Evolutionary conservation across 805 yeast species (phyloP).

Genomic region (Novakomyces olei): DNA sequence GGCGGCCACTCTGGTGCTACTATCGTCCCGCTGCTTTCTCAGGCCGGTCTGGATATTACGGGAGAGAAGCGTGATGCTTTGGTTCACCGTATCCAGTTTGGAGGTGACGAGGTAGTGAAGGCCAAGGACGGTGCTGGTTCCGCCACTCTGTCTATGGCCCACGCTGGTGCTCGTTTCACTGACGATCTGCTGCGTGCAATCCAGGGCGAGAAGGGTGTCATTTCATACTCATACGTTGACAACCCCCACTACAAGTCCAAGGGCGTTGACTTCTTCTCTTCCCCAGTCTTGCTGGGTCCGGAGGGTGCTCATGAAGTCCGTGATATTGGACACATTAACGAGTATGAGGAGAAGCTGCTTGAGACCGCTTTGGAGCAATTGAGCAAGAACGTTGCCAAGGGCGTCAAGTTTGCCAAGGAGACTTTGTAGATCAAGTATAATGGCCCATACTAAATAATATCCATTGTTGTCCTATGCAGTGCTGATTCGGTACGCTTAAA

Average conservation of each 20-base stretch:
- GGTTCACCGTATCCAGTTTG: constrained; percentile 78
- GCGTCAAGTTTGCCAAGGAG: constrained; percentile 76
- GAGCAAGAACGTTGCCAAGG: constrained; percentile 80
- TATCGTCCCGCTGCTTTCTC: constrained; percentile 81
- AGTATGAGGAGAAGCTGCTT: constrained; percentile 69
- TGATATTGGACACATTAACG: constrained; percentile 43
- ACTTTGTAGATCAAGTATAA: no score
- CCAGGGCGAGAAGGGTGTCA: constrained; percentile 24
- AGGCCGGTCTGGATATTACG: constrained; percentile 33
- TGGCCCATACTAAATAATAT: no score
- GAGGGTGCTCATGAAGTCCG: constrained; percentile 50
- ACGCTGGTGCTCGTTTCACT: constrained; percentile 65
- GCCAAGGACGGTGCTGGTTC: constrained; percentile 91
- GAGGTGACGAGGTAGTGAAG: constrained; percentile 88
- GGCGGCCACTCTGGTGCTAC: constrained; percentile 98
- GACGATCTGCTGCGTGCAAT: constrained; percentile 11
- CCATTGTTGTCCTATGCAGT: no score
- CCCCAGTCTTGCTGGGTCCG: constrained; percentile 80
- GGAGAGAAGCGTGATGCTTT: constrained; percentile 45
- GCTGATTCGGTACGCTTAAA: no score
- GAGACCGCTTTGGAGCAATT: constrained; percentile 70
- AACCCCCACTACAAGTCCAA: constrained; percentile 62
- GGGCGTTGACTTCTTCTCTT: constrained; percentile 93
- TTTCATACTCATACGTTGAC: constrained; percentile 35
- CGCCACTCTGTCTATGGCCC: constrained; percentile 83